phyloP scores from a whole-genome alignment of 2,329 filamentous ascomycete genomes.

The Microsporum canis region DNA sequence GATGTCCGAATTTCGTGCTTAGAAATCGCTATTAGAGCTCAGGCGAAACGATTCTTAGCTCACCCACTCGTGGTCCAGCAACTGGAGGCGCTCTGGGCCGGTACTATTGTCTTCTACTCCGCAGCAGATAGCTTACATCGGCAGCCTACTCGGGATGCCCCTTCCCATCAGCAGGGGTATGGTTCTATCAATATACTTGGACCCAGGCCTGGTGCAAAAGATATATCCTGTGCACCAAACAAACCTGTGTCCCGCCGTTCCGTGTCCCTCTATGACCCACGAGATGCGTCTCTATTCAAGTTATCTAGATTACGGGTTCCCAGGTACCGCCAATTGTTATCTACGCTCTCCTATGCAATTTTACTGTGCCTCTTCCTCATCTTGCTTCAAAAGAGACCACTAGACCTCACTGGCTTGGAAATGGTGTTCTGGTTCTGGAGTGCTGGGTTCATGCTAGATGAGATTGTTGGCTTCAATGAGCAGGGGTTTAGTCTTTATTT shows the following conservation, averaged over 20 bases:
- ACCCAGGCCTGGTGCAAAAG: neutral
- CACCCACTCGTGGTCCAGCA: slow-evolving; percentile 89
- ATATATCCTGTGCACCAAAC: slow-evolving; percentile 13
- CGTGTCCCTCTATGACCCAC: slow-evolving; percentile 78
- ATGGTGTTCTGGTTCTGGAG: slow-evolving; percentile 97
- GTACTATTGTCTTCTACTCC: slow-evolving; percentile 88
- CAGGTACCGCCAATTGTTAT: slow-evolving; percentile 80
- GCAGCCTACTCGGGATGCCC: slow-evolving; percentile 31
- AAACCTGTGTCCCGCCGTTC: slow-evolving; percentile 45
- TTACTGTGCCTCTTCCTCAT: slow-evolving; percentile 76
- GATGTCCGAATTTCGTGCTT: slow-evolving; percentile 76
- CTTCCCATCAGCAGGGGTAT: slow-evolving; percentile 16
- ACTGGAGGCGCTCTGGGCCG: slow-evolving; percentile 94
- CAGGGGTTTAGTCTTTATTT: slow-evolving; percentile 94
- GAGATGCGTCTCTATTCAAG: slow-evolving; percentile 83
- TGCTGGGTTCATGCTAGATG: slow-evolving; percentile 91
- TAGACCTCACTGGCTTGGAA: slow-evolving; percentile 72
- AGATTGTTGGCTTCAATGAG: slow-evolving; percentile 91
- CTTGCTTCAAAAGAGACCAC: slow-evolving; percentile 63
- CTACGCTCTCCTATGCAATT: slow-evolving; percentile 74
- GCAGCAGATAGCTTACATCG: slow-evolving; percentile 76
- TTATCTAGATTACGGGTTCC: slow-evolving; percentile 82
- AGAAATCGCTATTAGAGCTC: slow-evolving; percentile 84
- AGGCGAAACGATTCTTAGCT: slow-evolving; percentile 82
- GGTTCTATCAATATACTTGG: slow-evolving; percentile 11